Conservation (phyloP, 441 rosid species). For the Mallotus repandus region DNA sequence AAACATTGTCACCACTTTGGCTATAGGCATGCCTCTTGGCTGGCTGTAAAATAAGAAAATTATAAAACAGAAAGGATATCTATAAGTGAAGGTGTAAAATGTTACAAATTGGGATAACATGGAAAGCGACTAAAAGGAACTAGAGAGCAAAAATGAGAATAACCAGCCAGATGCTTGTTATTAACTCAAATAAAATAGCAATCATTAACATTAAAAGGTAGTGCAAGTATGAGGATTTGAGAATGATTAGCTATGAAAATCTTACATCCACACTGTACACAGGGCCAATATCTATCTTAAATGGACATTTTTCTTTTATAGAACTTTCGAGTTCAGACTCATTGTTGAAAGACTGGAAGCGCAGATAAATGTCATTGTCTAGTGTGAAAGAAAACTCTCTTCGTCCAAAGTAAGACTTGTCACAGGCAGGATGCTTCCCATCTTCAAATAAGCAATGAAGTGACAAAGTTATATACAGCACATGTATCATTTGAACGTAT, state of each 20-base stretch:
- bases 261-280: conserved; percentile 85
- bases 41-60: conserved; percentile 48
- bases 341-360: conserved; percentile 71
- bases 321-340: conserved; percentile 56
- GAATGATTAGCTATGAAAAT: not conserved
- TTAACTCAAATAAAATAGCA: not conserved
- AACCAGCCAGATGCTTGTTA: not conserved
- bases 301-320: conserved; percentile 62
- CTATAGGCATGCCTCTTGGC: conserved; percentile 79
- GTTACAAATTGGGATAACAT: not conserved
- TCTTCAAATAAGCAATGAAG: conserved; percentile 44
- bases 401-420: conserved; percentile 63
- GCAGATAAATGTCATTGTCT: conserved; percentile 64
- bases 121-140: conserved; percentile 2
- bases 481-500: no score
- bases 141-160: not conserved
- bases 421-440: conserved; percentile 95
- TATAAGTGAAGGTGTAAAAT: not conserved
- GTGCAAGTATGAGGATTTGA: not conserved
- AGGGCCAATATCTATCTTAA: conserved; percentile 90
- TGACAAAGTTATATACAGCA: not conserved
- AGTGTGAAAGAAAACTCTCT: conserved; percentile 90
- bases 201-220: not conserved
- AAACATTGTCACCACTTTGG: conserved; percentile 67
- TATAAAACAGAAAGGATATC: conserved; percentile 2